Evolutionary conservation across 768 basidiomycete genomes (phyloP).

Genomic region (Mrakia frigida): DNA sequence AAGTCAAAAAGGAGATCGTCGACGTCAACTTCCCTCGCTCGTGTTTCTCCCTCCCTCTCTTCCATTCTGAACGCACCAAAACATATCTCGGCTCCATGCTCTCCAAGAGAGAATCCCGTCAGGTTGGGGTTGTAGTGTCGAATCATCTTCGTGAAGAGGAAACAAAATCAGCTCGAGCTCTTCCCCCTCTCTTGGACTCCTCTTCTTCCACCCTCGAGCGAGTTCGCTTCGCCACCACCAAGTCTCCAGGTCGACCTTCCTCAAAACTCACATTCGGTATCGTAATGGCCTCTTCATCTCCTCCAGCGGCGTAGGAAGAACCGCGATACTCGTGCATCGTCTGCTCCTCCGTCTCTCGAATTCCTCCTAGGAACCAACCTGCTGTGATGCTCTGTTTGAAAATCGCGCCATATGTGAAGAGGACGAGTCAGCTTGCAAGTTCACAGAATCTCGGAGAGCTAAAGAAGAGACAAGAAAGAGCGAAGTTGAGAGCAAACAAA

Average conservation of each 20-base stretch:
- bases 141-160: slow-evolving; percentile 17
- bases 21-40: no score
- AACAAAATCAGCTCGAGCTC: background rate
- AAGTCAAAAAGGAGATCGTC: background rate
- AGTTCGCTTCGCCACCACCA: background rate
- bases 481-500: no score
- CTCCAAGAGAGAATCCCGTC: slow-evolving; percentile 19
- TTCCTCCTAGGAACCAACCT: slow-evolving; percentile 24
- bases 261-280: slow-evolving; percentile 21
- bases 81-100: slow-evolving; percentile 28
- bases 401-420: background rate
- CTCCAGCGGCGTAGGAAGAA: slow-evolving; percentile 21
- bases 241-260: no score
- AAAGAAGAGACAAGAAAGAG: background rate
- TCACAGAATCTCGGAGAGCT: no score
- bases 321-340: slow-evolving; percentile 30
- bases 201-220: background rate
- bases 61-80: slow-evolving; percentile 4
- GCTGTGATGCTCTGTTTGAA: slow-evolving; percentile 24
- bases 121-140: slow-evolving; percentile 23
- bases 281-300: slow-evolving; percentile 19
- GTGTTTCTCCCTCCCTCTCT: background rate
- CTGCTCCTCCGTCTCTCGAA: slow-evolving; percentile 2
- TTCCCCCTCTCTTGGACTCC: background rate
- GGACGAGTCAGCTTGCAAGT: background rate